Evolutionary conservation across 1,284 basidiomycete species (phyloP), one percentile per base, ranked within the genome.

Genomic region (Heterobasidion occidentale): DNA sequence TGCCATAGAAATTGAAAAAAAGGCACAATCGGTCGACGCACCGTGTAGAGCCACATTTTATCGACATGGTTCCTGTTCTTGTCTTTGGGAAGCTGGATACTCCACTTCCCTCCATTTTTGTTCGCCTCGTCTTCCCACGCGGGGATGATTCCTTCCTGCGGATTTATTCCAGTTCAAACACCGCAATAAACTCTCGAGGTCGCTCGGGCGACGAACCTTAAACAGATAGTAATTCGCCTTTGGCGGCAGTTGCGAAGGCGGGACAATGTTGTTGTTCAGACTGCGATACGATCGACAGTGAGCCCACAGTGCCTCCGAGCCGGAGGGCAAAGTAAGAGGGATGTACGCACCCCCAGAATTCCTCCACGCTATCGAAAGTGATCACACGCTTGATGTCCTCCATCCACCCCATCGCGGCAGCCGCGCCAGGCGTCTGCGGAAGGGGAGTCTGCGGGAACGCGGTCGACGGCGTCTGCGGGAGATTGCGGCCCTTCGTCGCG

Each of bases 161-260:
- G 9, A 42, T 17, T 5, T 20, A 36, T 45, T 45, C 20, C 44
- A 47, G 42, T 51, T 44, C 59, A 56, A 48, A 49, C 51, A 44
- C 14, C 27, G 27, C 27, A 27, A 19, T 17, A 51, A 50, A 53
- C 38, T 35, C 33, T 56, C 42, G 27, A 35, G 47, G 34, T 46
- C 19, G 38, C 4, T 11, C 9, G 17, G 42, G 34, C 6, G 33
- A 54, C 67, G 15, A 17, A 81, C 88, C 80, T 98, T 98, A 86
- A 99, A 99, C 59, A 99, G 80, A 77, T 99, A 99, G 74, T 99
- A 99, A 71, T 99, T 99, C 42, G 95, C 94, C 76, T 95, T 98
- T 73, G 88, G 86, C 42, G 94, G 94, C 64, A 99, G 77, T 67
- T 88, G 84, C 20, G 93, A 95, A n/a, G 96, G 97, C 17, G 94